These are phyloP conservation scores for Tylopilus sp. DNA, from an alignment of 768 basidiomycete genomes.

Conservation along the genomic window DNA sequence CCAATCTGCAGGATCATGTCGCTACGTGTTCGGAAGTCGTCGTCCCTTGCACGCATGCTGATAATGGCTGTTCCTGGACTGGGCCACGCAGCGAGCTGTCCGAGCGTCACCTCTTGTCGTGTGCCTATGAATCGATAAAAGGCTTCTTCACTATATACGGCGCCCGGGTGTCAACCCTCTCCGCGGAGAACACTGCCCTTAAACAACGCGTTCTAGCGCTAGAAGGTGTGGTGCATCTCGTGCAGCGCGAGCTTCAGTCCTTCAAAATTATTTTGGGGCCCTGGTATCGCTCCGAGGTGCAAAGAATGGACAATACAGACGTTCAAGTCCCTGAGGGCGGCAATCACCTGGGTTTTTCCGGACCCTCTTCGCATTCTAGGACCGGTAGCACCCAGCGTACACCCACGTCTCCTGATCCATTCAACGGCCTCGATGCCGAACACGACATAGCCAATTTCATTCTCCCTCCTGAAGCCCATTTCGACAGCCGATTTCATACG, in stretches of 20 bases:
- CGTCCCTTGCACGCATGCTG: constrained; percentile 43
- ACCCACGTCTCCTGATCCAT: constrained; percentile 14
- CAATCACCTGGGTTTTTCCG: constrained; percentile 11
- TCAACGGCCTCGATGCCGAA: constrained; percentile 21
- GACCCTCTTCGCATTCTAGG: constrained; percentile 17
- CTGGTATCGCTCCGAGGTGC: constrained; percentile 47
- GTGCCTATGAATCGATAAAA: constrained; percentile 60
- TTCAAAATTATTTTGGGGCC: constrained; percentile 62
- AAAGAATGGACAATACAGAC: constrained; percentile 17
- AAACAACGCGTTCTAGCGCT: constrained; percentile 55
- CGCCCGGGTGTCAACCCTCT: constrained; percentile 39
- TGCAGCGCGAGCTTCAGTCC: constrained; percentile 54
- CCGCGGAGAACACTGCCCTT: constrained; percentile 63
- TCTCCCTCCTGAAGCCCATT: constrained; percentile 25
- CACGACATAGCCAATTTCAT: constrained; percentile 24
- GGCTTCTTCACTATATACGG: constrained; percentile 51
- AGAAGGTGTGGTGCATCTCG: constrained; percentile 49
- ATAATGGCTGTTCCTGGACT: constrained; percentile 52
- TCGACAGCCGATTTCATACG: constrained; percentile 17
- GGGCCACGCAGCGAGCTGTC: constrained; percentile 39
- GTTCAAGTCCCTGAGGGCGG: constrained; percentile 10
- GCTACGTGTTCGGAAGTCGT: constrained; percentile 37
- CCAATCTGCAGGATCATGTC: constrained; percentile 34
- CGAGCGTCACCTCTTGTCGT: constrained; percentile 38
- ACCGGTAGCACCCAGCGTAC: constrained; percentile 10